A percentile compares a stretch with the other conserved stretches of the same genome.
These are phyloP conservation scores for Coniochaeta sp. DNA, from an alignment of 2,329 filamentous ascomycete species.

Conservation along the genomic window DNA sequence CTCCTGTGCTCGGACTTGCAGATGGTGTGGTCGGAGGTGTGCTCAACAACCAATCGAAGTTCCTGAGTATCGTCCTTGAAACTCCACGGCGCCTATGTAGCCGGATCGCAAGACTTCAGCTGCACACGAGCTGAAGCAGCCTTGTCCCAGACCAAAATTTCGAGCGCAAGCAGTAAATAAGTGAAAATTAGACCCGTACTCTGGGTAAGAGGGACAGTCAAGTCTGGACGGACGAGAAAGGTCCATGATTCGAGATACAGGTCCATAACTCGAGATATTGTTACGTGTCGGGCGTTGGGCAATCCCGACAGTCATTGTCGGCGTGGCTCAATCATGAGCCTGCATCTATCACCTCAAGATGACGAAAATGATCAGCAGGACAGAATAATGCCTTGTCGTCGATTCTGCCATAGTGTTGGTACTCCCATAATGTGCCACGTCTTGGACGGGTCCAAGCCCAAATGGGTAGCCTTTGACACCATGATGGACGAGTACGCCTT, in stretches of 20 bases:
- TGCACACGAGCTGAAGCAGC: neutral
- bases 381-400: neutral
- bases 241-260: too few species aligned
- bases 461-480: neutral
- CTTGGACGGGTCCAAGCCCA: neutral
- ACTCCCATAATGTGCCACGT: neutral
- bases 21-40: neutral
- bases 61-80: neutral
- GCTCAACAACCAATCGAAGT: neutral
- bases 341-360: neutral
- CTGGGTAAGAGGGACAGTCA: too few species aligned
- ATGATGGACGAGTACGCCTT: neutral
- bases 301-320: neutral
- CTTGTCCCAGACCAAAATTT: neutral
- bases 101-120: neutral
- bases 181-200: too few species aligned
- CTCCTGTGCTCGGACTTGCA: neutral
- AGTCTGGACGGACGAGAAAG: neutral
- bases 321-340: neutral
- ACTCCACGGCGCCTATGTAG: neutral
- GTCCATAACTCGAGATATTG: neutral
- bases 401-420: neutral
- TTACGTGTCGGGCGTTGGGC: neutral
- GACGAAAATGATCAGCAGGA: neutral
- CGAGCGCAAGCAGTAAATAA: neutral